phyloP scores from a whole-genome alignment of 2,329 filamentous ascomycete genomes.

The Coniella vitis region DNA sequence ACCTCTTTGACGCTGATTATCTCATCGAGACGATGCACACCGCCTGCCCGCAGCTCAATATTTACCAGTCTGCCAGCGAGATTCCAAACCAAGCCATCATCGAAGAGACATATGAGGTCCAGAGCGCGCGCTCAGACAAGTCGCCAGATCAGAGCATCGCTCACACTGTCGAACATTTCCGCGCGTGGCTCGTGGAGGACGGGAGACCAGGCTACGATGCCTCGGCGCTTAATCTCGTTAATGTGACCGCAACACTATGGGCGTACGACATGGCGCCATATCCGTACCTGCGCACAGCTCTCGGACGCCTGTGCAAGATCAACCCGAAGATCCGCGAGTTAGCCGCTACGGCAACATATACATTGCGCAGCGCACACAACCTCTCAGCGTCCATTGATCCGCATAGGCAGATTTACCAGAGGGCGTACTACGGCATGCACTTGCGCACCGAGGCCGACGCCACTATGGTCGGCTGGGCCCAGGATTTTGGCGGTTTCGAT shows the following conservation, averaged over 20 bases:
- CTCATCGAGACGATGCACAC: background rate
- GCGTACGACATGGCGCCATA: background rate
- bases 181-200: conserved; percentile 7
- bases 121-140: background rate
- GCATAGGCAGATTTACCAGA: background rate
- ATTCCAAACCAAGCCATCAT: background rate
- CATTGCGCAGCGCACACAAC: background rate
- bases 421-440: conserved; percentile 8
- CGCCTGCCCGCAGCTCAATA: conserved; percentile 5
- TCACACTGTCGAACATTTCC: background rate
- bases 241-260: conserved; percentile 7
- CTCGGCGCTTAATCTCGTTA: conserved; percentile 17
- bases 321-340: conserved; percentile 3
- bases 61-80: conserved; percentile 7
- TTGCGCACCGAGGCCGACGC: conserved; percentile 12
- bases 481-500: background rate
- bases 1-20: conserved; percentile 4
- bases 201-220: conserved; percentile 12
- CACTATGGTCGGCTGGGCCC: background rate
- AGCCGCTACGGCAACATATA: background rate
- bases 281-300: background rate
- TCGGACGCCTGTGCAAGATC: conserved; percentile 4
- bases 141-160: background rate
- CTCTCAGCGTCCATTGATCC: background rate
- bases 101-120: background rate